phyloP scores from a whole-genome alignment of 768 basidiomycete species.

The Cystoderma amianthinum region DNA sequence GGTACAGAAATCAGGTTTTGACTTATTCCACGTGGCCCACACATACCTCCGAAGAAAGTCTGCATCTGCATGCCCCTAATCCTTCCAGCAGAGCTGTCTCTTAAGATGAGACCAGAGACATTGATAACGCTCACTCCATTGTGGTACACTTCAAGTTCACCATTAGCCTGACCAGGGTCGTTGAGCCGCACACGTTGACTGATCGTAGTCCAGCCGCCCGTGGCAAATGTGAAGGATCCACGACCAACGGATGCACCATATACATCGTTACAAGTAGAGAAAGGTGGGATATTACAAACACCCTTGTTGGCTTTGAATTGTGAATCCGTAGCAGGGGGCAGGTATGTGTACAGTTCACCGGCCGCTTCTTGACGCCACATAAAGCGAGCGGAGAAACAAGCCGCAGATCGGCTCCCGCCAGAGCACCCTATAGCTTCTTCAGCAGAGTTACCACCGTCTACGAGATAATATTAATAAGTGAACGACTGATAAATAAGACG shows the following conservation, averaged over 20 bases:
- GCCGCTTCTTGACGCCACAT: conserved; percentile 61
- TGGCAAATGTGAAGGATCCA: conserved; percentile 56
- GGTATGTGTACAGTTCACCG: conserved; percentile 70
- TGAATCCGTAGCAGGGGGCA: conserved; percentile 39
- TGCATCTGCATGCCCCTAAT: conserved; percentile 68
- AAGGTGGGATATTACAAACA: conserved; percentile 40
- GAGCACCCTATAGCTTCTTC: conserved; percentile 48
- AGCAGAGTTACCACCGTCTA: conserved; percentile 51
- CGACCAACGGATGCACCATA: conserved; percentile 68
- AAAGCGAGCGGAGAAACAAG: conserved; percentile 59
- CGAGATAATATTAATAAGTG: conserved; percentile 4
- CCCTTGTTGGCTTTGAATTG: conserved; percentile 47
- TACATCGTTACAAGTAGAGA: conserved; percentile 48
- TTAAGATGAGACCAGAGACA: conserved; percentile 46
- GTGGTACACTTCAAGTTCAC: conserved; percentile 62
- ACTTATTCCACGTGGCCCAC: neutral
- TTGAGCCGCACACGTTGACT: conserved; percentile 70
- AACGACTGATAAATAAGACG: conserved; percentile 3
- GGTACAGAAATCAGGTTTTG: conserved; percentile 1
- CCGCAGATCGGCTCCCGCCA: conserved; percentile 49
- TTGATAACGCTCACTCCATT: conserved; percentile 61
- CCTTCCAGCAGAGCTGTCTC: conserved; percentile 37
- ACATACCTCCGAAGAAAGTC: conserved; percentile 72
- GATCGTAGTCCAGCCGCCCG: conserved; percentile 65
- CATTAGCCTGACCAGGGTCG: conserved; percentile 60